phyloP scores from a whole-genome alignment of 164 flowering plant genomes.

The Dillenia turbinata region DNA sequence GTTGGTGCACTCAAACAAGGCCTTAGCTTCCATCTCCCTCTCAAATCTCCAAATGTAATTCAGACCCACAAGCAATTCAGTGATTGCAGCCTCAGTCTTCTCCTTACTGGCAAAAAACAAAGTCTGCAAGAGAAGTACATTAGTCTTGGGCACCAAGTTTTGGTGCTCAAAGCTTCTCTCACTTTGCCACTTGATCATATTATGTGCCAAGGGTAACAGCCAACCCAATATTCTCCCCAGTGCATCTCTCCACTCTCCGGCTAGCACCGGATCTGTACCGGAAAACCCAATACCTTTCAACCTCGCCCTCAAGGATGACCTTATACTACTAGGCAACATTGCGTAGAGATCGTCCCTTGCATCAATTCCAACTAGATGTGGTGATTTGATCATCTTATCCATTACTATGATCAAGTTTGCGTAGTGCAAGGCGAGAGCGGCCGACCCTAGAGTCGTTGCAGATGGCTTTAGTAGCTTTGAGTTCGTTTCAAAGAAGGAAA shows the following conservation, averaged over 20 bases:
- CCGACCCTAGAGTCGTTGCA: slow-evolving; percentile 55
- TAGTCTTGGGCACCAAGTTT: slow-evolving; percentile 42
- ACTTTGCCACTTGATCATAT: slow-evolving; percentile 92
- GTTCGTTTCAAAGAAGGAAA: slow-evolving; percentile 48
- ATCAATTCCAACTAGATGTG: slow-evolving; percentile 75
- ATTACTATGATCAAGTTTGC: slow-evolving; percentile 76
- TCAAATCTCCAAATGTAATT: slow-evolving; percentile 96
- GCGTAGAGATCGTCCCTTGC: slow-evolving; percentile 85
- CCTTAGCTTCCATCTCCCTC: slow-evolving; percentile 85
- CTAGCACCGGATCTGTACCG: slow-evolving; percentile 69
- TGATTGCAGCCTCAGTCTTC: slow-evolving; percentile 91
- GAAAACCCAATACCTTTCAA: slow-evolving; percentile 69
- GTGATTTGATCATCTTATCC: slow-evolving; percentile 82
- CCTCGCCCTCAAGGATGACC: slow-evolving; percentile 56
- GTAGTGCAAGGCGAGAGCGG: slow-evolving; percentile 73
- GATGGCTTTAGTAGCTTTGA: slow-evolving; percentile 61
- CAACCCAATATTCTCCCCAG: slow-evolving; percentile 69
- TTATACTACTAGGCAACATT: slow-evolving; percentile 69
- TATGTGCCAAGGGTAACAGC: slow-evolving; percentile 83
- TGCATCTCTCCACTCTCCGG: slow-evolving; percentile 82
- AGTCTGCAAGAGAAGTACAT: slow-evolving; percentile 74
- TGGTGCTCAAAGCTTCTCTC: slow-evolving; percentile 96
- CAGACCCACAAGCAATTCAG: slow-evolving; percentile 87
- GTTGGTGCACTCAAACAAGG: slow-evolving; percentile 56
- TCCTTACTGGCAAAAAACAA: slow-evolving; percentile 72